Percentiles rank a stretch among this genome's conserved stretches.
phyloP scores from a whole-genome alignment of 2,329 filamentous ascomycete genomes.

The Phoma sp. region DNA sequence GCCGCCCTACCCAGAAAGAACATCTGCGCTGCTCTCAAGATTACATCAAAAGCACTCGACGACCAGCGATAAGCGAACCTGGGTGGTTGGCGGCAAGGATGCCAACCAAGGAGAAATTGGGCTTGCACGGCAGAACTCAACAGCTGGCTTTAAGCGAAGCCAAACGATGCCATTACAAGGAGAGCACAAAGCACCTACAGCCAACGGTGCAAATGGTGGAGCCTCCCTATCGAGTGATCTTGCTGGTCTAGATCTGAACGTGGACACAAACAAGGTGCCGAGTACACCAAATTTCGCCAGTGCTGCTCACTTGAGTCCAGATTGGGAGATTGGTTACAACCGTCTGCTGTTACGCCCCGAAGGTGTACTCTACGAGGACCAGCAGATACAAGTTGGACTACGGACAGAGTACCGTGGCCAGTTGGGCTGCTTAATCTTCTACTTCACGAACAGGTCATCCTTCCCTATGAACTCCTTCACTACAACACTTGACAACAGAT shows the following conservation, averaged over 20 bases:
- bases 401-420: conserved; percentile 95
- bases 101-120: conserved; percentile 87
- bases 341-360: conserved; percentile 79
- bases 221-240: conserved; percentile 65
- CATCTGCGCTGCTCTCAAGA: conserved; percentile 88
- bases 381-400: conserved; percentile 89
- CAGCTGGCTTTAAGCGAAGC: conserved; percentile 79
- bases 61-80: conserved; percentile 93
- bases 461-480: conserved; percentile 89
- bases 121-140: conserved; percentile 70
- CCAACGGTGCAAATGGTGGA: conserved; percentile 56
- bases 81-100: conserved; percentile 97
- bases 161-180: conserved; percentile 66
- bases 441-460: conserved; percentile 93
- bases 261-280: conserved; percentile 62
- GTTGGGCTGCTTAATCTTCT: conserved; percentile 92
- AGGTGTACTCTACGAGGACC: conserved; percentile 92
- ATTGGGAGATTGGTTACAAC: conserved; percentile 92
- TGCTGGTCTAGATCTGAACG: conserved; percentile 79
- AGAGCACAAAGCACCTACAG: conserved; percentile 32
- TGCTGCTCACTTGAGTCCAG: conserved; percentile 88
- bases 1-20: conserved; percentile 94
- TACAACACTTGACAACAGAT: conserved; percentile 81
- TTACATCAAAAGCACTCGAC: conserved; percentile 93
- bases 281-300: conserved; percentile 86